Conservation (phyloP, 192 early-diverging fungal genomes). For the Phycomyces nitens region DNA sequence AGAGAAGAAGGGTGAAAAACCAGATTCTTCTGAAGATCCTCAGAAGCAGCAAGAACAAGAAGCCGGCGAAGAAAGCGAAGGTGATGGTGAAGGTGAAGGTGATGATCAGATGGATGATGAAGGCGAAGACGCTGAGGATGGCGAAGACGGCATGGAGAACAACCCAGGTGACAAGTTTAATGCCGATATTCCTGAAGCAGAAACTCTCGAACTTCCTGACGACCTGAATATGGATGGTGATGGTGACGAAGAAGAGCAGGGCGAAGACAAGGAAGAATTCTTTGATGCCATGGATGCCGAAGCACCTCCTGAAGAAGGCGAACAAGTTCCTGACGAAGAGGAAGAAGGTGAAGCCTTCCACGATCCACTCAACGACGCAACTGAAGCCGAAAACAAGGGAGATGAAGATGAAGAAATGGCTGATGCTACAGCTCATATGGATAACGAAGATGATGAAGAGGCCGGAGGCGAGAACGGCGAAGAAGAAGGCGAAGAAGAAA, state of each 20-base stretch:
- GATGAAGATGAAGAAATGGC: conserved; percentile 42
- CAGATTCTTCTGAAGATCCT: conserved; percentile 39
- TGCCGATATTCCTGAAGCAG: conserved; percentile 63
- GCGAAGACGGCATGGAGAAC: conserved; percentile 43
- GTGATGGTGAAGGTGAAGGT: conserved; percentile 45
- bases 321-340: conserved; percentile 39
- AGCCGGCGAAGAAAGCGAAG: conserved; percentile 30
- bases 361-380: conserved; percentile 39
- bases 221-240: conserved; percentile 69
- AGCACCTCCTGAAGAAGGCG: conserved; percentile 37
- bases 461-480: conserved; percentile 39
- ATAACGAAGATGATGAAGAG: conserved; percentile 41
- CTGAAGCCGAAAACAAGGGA: conserved; percentile 39
- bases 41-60: conserved; percentile 48
- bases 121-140: conserved; percentile 38
- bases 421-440: conserved; percentile 31
- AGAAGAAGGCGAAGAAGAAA: conserved; percentile 40
- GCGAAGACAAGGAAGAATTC: conserved; percentile 48
- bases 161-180: conserved; percentile 46
- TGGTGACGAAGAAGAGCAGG: conserved; percentile 50
- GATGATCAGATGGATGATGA: conserved; percentile 50
- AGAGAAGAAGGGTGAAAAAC: conserved; percentile 39
- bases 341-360: conserved; percentile 39
- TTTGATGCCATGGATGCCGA: conserved; percentile 53
- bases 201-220: conserved; percentile 76